Evolutionary conservation across 2,329 filamentous ascomycete species (phyloP).

Genomic region (Pseudocercospora eumusae): DNA sequence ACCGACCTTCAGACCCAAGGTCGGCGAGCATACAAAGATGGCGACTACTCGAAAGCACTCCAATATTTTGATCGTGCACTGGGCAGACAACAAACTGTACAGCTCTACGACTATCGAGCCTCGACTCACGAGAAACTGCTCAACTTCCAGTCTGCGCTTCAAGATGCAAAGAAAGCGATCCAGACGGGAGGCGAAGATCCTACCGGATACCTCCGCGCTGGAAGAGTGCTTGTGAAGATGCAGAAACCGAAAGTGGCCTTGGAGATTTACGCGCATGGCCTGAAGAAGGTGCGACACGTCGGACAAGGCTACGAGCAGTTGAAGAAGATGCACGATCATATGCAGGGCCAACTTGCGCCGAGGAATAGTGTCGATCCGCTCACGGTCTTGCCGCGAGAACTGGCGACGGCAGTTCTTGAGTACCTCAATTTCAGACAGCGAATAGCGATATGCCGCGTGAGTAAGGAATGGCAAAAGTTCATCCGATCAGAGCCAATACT

Average conservation of each 20-base stretch:
- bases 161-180: conserved; percentile 61
- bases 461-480: conserved; percentile 57
- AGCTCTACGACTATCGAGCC: conserved; percentile 57
- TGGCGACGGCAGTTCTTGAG: conserved; percentile 55
- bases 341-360: conserved; percentile 47
- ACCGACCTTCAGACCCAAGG: conserved; percentile 17
- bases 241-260: conserved; percentile 56
- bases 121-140: conserved; percentile 57
- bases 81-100: conserved; percentile 35
- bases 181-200: conserved; percentile 52
- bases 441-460: conserved; percentile 56
- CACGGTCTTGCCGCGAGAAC: conserved; percentile 55
- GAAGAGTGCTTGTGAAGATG: conserved; percentile 51
- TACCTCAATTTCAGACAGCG: conserved; percentile 54
- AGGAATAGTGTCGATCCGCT: conserved; percentile 54
- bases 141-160: conserved; percentile 53
- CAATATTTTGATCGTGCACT: conserved; percentile 39
- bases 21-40: conserved; percentile 44
- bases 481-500: conserved; percentile 50
- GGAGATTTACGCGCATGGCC: conserved; percentile 59
- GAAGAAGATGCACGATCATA: conserved; percentile 48
- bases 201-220: conserved; percentile 61
- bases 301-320: conserved; percentile 39
- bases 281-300: conserved; percentile 53
- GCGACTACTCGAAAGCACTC: conserved; percentile 49